phyloP scores from a whole-genome alignment of 2,329 filamentous ascomycete species.

The Chaetothyriales sp. region DNA sequence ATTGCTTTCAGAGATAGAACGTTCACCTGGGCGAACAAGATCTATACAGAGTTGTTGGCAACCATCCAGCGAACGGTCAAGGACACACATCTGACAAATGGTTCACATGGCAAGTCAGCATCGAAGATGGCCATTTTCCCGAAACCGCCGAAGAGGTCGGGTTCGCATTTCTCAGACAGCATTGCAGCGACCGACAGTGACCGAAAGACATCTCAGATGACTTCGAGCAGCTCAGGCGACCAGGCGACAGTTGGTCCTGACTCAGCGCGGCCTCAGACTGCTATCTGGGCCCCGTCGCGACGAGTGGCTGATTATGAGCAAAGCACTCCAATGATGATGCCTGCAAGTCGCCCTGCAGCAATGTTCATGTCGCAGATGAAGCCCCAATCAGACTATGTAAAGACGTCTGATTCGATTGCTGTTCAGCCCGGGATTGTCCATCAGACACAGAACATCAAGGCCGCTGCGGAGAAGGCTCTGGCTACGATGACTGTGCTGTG shows the following conservation, averaged over 20 bases:
- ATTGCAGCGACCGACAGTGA: constrained; percentile 20
- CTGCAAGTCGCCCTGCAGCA: neutral
- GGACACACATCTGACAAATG: constrained; percentile 23
- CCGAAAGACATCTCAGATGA: constrained; percentile 17
- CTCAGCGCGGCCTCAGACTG: constrained; percentile 11
- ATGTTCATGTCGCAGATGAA: neutral
- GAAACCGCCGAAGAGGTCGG: constrained; percentile 43
- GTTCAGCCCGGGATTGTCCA: neutral
- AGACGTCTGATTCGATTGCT: neutral
- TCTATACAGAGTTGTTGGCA: constrained; percentile 55
- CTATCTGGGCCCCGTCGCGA: constrained; percentile 8
- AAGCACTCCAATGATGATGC: neutral
- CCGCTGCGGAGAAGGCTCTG: constrained; percentile 47
- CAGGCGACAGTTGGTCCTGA: constrained; percentile 9
- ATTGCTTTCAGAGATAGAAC: constrained; percentile 50
- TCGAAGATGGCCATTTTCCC: constrained; percentile 44
- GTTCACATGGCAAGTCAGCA: constrained; percentile 26
- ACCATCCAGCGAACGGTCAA: constrained; percentile 39
- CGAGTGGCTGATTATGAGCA: neutral
- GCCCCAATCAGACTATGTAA: neutral
- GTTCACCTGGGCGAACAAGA: constrained; percentile 53
- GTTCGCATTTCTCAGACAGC: constrained; percentile 32
- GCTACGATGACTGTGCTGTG: constrained; percentile 60
- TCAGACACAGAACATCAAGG: neutral
- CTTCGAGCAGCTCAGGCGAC: constrained; percentile 10